Evolutionary conservation across 1,284 basidiomycete genomes (phyloP).

Genomic region (Cystobasidium slooffiae): DNA sequence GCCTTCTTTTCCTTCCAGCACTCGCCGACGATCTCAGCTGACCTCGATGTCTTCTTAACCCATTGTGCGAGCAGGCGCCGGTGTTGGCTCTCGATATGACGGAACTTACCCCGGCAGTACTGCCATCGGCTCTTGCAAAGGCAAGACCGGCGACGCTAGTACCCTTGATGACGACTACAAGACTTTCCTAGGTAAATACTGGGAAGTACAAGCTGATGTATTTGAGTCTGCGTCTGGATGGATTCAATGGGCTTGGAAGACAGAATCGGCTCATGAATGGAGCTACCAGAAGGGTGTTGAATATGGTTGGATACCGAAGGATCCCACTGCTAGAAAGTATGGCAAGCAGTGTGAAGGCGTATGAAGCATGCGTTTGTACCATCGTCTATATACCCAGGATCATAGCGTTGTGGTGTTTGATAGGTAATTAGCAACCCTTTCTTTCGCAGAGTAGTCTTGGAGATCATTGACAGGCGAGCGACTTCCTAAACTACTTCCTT

Average conservation of each 20-base stretch:
- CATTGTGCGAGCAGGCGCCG: slow-evolving; percentile 53
- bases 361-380: not conserved
- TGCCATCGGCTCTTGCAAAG: slow-evolving; percentile 71
- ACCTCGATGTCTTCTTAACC: slow-evolving; percentile 5
- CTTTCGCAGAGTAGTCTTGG: too few relatives aligned
- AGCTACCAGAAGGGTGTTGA: slow-evolving; percentile 55
- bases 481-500: not conserved
- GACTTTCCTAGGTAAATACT: slow-evolving; percentile 77
- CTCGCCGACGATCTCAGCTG: not conserved
- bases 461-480: too few relatives aligned
- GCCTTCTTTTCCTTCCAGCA: not conserved
- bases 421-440: too few relatives aligned
- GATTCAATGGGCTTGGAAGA: slow-evolving; percentile 85
- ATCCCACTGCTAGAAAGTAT: slow-evolving; percentile 61
- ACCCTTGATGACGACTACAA: slow-evolving; percentile 79
- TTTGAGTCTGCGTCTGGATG: slow-evolving; percentile 65
- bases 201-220: slow-evolving; percentile 71
- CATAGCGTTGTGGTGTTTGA: not conserved
- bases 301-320: slow-evolving; percentile 79
- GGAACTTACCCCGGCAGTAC: slow-evolving; percentile 51
- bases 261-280: slow-evolving; percentile 57
- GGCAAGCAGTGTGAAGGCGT: slow-evolving; percentile 6
- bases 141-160: slow-evolving; percentile 70
- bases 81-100: slow-evolving; percentile 54
- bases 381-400: not conserved